These are phyloP conservation scores for Chaetomium sp. DNA, from an alignment of 2,329 filamentous ascomycete genomes.

Conservation along the genomic window DNA sequence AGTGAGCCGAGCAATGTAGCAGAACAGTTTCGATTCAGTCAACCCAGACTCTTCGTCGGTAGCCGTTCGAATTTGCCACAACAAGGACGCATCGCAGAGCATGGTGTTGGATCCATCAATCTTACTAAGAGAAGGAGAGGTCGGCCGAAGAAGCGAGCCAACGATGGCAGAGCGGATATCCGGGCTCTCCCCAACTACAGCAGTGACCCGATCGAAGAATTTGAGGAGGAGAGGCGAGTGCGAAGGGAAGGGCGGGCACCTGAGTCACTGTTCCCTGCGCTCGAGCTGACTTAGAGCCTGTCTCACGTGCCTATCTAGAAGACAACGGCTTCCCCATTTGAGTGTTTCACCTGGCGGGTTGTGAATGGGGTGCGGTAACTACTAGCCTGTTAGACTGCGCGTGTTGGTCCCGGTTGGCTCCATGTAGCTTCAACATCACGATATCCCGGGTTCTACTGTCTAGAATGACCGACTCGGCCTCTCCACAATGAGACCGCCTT, in stretches of 20 bases:
- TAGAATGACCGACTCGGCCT: background rate
- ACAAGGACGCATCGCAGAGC: background rate
- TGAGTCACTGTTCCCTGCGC: slow-evolving; percentile 35
- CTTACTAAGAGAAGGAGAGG: slow-evolving; percentile 27
- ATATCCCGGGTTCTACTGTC: background rate
- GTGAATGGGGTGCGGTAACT: background rate
- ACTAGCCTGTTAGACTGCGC: background rate
- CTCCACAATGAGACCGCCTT: background rate
- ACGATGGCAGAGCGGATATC: slow-evolving; percentile 37
- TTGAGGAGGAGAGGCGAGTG: slow-evolving; percentile 31
- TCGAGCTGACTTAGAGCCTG: slow-evolving; percentile 33
- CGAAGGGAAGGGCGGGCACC: background rate
- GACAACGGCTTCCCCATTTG: background rate
- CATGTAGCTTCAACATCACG: background rate
- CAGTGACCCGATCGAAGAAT: slow-evolving; percentile 41
- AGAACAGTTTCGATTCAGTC: slow-evolving; percentile 36
- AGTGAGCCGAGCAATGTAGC: slow-evolving; percentile 19
- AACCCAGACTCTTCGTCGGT: slow-evolving; percentile 38
- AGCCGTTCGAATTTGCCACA: slow-evolving; percentile 29
- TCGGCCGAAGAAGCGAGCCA: slow-evolving; percentile 29
- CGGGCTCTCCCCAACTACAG: slow-evolving; percentile 38
- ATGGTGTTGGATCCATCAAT: slow-evolving; percentile 15
- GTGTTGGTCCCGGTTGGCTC: background rate
- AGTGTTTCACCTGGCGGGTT: background rate
- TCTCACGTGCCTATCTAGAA: background rate